Base-by-base conservation (phyloP, 805 yeast species). In the Starmerella kuoi region DNA sequence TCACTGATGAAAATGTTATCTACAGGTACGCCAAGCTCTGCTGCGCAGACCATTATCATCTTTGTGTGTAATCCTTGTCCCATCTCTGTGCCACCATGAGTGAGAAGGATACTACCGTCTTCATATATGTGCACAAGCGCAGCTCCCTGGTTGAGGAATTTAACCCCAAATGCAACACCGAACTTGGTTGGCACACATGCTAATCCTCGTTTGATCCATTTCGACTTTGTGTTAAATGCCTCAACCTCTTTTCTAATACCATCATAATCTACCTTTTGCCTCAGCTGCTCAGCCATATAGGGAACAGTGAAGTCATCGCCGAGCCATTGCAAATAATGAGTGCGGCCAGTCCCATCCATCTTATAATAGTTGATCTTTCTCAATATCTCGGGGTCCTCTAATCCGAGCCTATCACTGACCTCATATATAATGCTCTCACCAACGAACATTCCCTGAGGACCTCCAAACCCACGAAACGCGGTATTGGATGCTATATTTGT, bases 81-180 rank as follows among this genome's bases (percentile, higher is more conserved):
- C 60, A 68, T 68, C 42, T 68, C 73, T 11, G 68, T 68, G 41
- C 73, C 73, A 37, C 73, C 73, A 36, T 67, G 70, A 14, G 72
- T 56, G 14, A 68, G 55, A 14, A 69, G 51, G 9, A 68, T 60
- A n/a, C 71, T 65, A 1, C 73, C 73, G 50, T 68, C 73, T 32
- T 58, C 59, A 45, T 68, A 68, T 24, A 68, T 66, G 43, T 68
- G 69, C 8, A 68, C 62, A 26, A 68, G 53, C 2, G 73, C 73
- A 35, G 70, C 72, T 15, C 68, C 73, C 51, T 68, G 73, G 49
- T 68, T 68, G 43, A 69, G 53, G 41, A 63, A 66, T 21, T 60
- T 49, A 18, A 65, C 72, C 25, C 73, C 73, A 48, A 68, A 68
- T 1, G 72, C 59, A 18, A 68, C 64, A 41, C 73, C 73, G 55